Conservation (phyloP, 179 eudicot species). For the Spergularia azorica region DNA sequence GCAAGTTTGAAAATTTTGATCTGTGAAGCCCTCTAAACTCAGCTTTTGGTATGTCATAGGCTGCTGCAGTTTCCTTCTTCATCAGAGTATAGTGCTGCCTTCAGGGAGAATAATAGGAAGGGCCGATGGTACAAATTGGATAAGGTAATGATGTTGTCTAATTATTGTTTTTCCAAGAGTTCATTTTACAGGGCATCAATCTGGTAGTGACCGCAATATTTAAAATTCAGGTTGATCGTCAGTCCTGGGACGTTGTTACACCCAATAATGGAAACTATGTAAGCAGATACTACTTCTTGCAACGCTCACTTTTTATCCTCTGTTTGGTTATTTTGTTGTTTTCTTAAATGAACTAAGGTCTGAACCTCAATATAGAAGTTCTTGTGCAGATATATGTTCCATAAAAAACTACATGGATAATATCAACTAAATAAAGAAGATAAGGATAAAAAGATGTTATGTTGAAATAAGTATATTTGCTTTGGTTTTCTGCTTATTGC, state of each 20-base stretch:
- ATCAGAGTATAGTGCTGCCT: conserved; percentile 43
- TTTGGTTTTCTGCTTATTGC: background rate
- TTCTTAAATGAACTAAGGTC: background rate
- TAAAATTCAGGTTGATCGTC: conserved; percentile 50
- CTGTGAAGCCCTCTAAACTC: background rate
- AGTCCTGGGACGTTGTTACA: conserved; percentile 46
- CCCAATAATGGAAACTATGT: conserved; percentile 64
- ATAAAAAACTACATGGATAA: background rate
- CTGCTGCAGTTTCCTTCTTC: conserved; percentile 56
- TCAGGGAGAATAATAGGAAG: conserved; percentile 39
- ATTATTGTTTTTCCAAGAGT: background rate
- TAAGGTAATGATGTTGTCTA: conserved; percentile 37
- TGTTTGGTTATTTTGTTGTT: background rate
- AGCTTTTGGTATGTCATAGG: conserved; percentile 37
- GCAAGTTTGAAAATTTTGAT: background rate
- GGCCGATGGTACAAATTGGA: conserved; percentile 54
- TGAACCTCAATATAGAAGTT: background rate
- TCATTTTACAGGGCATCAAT: background rate
- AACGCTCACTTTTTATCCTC: conserved; percentile 6
- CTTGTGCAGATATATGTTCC: too few species aligned
- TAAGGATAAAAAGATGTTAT: background rate
- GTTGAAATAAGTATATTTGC: background rate
- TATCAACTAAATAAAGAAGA: background rate
- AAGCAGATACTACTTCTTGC: conserved; percentile 35
- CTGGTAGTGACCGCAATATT: conserved; percentile 11